Conservation (phyloP, 768 basidiomycete species). For the Lactarius psammicola region DNA sequence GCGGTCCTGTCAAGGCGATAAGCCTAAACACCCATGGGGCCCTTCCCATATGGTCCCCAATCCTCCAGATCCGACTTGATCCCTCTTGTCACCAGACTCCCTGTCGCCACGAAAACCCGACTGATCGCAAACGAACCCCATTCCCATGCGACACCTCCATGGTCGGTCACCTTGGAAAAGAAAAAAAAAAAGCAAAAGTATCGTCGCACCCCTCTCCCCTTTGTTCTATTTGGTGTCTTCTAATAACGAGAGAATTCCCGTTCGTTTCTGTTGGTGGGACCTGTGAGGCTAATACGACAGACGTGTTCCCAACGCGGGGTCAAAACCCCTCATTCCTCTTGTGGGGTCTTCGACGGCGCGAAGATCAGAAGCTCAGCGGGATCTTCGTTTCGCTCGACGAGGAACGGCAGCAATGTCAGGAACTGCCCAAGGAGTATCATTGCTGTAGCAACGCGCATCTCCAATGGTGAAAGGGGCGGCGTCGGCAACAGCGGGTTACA, state of each 20-base stretch:
- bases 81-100: neutral
- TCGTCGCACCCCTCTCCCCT: no score
- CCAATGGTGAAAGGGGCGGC: neutral
- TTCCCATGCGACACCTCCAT: neutral
- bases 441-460: neutral
- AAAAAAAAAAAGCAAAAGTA: no score
- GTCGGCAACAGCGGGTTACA: neutral
- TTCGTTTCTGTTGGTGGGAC: neutral
- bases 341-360: neutral
- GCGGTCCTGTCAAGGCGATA: constrained; percentile 1
- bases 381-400: neutral
- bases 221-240: neutral
- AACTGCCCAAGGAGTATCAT: neutral
- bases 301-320: neutral
- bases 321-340: neutral
- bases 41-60: neutral
- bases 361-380: neutral
- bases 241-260: neutral
- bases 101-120: neutral
- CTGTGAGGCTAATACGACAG: neutral
- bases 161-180: neutral
- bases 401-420: neutral
- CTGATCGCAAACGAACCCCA: neutral
- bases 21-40: neutral
- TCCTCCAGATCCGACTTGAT: neutral